Conservation (phyloP, 2,329 filamentous ascomycete species). For the Teratosphaeria viscida region DNA sequence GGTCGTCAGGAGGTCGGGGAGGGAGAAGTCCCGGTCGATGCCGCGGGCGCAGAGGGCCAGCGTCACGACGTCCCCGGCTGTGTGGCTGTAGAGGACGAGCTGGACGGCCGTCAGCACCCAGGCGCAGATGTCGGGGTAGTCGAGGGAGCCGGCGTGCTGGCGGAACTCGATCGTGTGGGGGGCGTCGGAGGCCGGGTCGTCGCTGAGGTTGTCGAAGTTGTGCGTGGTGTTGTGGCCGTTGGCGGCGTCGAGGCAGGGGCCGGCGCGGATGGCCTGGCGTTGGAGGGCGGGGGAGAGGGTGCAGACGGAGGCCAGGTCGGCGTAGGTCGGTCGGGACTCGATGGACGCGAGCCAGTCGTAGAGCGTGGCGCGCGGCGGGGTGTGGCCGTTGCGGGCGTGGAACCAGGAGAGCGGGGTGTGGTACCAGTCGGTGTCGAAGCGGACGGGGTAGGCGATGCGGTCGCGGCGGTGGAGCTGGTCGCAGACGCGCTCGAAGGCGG, state of each 20-base stretch:
- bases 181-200: neutral
- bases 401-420: constrained; percentile 5
- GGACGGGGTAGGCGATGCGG: constrained; percentile 1
- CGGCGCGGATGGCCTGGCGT: neutral
- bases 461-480: constrained; percentile 8
- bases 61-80: neutral
- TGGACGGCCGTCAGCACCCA: constrained; percentile 7
- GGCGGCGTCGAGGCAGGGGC: neutral
- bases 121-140: constrained; percentile 13
- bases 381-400: neutral
- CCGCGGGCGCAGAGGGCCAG: constrained; percentile 1
- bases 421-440: neutral
- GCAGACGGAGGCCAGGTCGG: constrained; percentile 3
- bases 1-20: neutral
- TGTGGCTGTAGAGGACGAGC: constrained; percentile 3
- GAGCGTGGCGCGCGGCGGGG: constrained; percentile 1
- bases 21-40: neutral
- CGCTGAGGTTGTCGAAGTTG: constrained; percentile 14
- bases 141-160: constrained; percentile 19
- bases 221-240: constrained; percentile 4
- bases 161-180: constrained; percentile 22
- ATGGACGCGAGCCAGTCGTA: constrained; percentile 10
- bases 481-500: constrained; percentile 10
- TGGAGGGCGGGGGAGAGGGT: neutral
- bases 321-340: constrained; percentile 1